Evolutionary conservation across 208 protist genomes (phyloP).

Genomic region (Leishmania tarentolae): DNA sequence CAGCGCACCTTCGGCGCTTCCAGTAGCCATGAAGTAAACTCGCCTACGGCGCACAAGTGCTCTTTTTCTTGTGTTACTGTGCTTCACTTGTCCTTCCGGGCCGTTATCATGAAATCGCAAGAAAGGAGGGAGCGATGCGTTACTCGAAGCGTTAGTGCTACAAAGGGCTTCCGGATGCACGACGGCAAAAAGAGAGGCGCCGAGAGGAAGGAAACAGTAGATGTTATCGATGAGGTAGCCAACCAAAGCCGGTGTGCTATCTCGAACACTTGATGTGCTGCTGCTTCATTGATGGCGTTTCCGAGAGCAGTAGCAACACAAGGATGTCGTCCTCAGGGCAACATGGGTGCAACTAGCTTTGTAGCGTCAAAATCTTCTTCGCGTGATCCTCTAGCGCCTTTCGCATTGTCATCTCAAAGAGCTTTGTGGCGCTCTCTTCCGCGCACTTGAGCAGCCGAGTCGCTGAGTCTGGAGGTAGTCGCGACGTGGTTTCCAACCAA

Average conservation of each 20-base stretch:
- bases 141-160: constrained; percentile 4
- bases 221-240: neutral
- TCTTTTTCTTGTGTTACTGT: neutral
- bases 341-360: constrained; percentile 22
- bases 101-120: neutral
- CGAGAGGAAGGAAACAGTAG: neutral
- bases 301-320: neutral
- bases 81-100: neutral
- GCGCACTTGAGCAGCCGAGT: constrained; percentile 56
- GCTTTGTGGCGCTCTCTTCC: constrained; percentile 40
- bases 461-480: constrained; percentile 58
- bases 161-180: neutral
- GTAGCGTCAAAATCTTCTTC: constrained; percentile 43
- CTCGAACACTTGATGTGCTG: neutral
- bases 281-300: neutral
- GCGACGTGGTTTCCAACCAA: constrained; percentile 78
- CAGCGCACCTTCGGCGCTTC: neutral
- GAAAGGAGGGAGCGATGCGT: neutral
- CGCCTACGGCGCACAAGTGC: neutral
- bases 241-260: neutral
- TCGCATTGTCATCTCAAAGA: constrained; percentile 52
- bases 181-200: neutral
- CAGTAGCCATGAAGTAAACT: neutral
- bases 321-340: neutral
- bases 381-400: constrained; percentile 61